Evolutionary conservation across 352 stramenopile genomes (phyloP).

Genomic region (Phytophthora constricta): DNA sequence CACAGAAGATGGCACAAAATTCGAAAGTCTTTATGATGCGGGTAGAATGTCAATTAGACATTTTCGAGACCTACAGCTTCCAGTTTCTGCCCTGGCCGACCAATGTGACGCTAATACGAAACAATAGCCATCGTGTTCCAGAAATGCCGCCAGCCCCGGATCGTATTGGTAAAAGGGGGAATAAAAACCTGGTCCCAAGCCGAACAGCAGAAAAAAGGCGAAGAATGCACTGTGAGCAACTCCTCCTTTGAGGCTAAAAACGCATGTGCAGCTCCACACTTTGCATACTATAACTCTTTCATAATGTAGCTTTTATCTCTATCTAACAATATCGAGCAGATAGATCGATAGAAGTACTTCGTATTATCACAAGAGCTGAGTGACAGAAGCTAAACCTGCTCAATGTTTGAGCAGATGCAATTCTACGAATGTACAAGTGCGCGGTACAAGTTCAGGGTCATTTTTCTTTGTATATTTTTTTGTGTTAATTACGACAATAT

Average conservation of each 20-base stretch:
- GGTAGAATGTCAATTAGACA: constrained; percentile 4
- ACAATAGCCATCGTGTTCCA: not conserved
- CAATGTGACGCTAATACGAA: not conserved
- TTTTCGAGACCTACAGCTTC: constrained; percentile 14
- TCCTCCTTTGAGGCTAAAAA: not conserved
- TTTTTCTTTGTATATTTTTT: not conserved
- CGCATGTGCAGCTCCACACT: too few species aligned
- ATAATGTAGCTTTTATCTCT: not conserved
- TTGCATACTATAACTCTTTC: not conserved
- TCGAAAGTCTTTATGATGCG: constrained; percentile 11
- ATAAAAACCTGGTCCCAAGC: constrained; percentile 11
- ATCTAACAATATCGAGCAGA: not conserved
- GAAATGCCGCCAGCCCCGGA: not conserved
- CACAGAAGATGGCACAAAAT: not conserved
- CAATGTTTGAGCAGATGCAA: not conserved
- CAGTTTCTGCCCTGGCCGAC: constrained; percentile 15
- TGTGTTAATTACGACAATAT: too few species aligned
- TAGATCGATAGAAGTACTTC: not conserved
- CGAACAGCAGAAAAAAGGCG: constrained; percentile 7
- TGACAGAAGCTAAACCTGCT: not conserved
- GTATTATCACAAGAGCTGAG: not conserved
- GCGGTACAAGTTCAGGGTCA: not conserved
- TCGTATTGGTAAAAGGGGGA: not conserved
- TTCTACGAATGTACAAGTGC: not conserved
- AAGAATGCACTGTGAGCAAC: constrained; percentile 1